phyloP scores from a whole-genome alignment of 2,329 filamentous ascomycete species.

The Fusarium fracticaudum region DNA sequence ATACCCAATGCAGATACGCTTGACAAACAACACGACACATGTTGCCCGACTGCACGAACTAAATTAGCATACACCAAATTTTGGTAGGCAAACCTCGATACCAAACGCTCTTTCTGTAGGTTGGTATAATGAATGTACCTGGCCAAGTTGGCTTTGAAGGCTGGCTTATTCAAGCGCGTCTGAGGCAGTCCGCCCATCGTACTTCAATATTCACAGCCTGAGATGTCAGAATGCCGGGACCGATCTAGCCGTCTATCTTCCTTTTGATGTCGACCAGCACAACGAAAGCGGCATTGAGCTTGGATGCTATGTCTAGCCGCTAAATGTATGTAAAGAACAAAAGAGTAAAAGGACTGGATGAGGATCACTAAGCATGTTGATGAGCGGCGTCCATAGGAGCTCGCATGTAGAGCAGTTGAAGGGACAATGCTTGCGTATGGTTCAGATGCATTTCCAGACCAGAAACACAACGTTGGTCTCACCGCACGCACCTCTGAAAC shows the following conservation, averaged over 20 bases:
- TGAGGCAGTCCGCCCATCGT: not conserved
- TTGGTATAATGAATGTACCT: not conserved
- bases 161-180: not conserved
- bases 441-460: accelerated
- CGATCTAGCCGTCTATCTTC: not conserved
- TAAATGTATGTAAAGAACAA: not conserved
- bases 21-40: not conserved
- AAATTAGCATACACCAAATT: not conserved
- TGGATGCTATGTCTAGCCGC: not conserved
- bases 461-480: not conserved
- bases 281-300: not conserved
- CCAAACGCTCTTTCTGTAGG: not conserved
- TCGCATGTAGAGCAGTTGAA: not conserved
- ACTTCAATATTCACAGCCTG: not conserved
- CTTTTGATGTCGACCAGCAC: not conserved
- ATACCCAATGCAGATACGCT: not conserved
- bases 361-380: no score
- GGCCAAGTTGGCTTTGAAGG: not conserved
- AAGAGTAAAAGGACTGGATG: not conserved
- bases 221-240: not conserved
- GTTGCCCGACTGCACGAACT: not conserved
- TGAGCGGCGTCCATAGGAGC: not conserved
- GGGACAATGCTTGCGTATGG: not conserved
- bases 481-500: not conserved
- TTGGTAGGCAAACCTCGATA: not conserved